A percentile compares a stretch with the other conserved stretches of the same genome.
Evolutionary conservation across 345 rosid species (phyloP).

Genomic region (Salix arbutifolia): DNA sequence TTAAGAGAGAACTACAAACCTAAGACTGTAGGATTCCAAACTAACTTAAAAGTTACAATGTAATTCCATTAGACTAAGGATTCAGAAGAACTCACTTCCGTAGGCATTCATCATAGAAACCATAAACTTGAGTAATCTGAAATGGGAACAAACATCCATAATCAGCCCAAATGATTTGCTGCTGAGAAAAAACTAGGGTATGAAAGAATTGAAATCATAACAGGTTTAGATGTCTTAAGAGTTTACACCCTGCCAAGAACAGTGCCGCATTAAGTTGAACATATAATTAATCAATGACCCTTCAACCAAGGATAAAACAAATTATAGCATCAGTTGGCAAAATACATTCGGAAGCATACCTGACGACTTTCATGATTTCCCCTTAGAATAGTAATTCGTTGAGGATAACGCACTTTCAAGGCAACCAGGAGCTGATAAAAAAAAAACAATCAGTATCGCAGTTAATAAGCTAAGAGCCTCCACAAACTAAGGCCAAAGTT

Average conservation of each 20-base stretch:
- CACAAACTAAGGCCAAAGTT: neutral
- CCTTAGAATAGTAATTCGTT: slow-evolving; percentile 88
- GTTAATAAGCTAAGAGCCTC: neutral
- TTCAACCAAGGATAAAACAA: neutral
- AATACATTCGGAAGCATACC: slow-evolving; percentile 39
- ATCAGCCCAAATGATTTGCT: slow-evolving; percentile 5
- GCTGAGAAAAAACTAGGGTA: neutral
- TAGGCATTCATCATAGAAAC: slow-evolving; percentile 96
- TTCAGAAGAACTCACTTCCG: slow-evolving; percentile 73
- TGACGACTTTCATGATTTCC: slow-evolving; percentile 99
- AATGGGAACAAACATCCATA: slow-evolving; percentile 17
- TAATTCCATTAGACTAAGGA: slow-evolving; percentile 7
- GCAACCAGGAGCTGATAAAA: slow-evolving; percentile 68
- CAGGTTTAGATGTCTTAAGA: no score
- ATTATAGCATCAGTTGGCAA: neutral
- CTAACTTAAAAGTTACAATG: neutral
- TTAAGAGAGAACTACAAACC: neutral
- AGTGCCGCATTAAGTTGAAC: no score
- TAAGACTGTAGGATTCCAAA: neutral
- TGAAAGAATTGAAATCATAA: neutral
- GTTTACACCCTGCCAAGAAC: no score
- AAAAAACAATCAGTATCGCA: neutral
- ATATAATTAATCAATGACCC: no score
- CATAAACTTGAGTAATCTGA: slow-evolving; percentile 99
- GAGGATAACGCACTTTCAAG: slow-evolving; percentile 79